Evolutionary conservation across 2,329 filamentous ascomycete genomes (phyloP), one percentile per base, ranked within the genome.

Genomic region (Lecanicillium sp.): DNA sequence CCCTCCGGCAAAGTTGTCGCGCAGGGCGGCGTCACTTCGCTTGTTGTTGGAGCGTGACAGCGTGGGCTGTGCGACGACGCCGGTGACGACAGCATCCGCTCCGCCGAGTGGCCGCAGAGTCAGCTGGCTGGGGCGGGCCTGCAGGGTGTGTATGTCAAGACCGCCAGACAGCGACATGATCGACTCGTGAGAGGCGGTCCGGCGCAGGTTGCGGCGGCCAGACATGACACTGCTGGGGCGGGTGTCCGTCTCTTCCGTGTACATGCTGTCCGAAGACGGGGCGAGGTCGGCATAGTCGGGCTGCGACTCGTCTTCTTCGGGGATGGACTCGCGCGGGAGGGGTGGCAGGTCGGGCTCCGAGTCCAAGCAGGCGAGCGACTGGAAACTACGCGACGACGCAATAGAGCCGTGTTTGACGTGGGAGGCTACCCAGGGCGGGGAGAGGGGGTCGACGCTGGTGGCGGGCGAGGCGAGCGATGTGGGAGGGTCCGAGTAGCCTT

Each of bases 101-200:
- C 71, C 72, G 50, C 75, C 79, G 20, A 78, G 67, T 26, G 72
- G 70, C 43, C 75, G 62, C 52, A 80, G 60, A 19, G 83, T 79
- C 50, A 93, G 76, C 58, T 94, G 87, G 27, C 86, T 87, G 0
- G 88, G 87, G 4, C 86, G 79, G 2, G 77, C 75, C 58, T 84
- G 83, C 4, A 94, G 73, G 0, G 86, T 90, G 62, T 95, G 90
- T 42, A 95, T 94, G 61, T 96, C 91, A 63, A 95, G 84, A 2
- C 90, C 90, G 4, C 89, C 90, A 0, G 84, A 81, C 2, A 95
- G 77, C 0, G 90, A 96, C 56, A 96, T 78, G 52, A 96, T 83
- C 15, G 88, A 95, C 62, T 96, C 90, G 57, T 95, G 89, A 2
- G 90, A 95, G 2, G 81, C 62, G 3, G 81, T 75, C 26, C 85